Percentiles rank a stretch among this genome's conserved stretches.
Evolutionary conservation across 768 basidiomycete species (phyloP).

Genomic region (Hygrocybe punicea): DNA sequence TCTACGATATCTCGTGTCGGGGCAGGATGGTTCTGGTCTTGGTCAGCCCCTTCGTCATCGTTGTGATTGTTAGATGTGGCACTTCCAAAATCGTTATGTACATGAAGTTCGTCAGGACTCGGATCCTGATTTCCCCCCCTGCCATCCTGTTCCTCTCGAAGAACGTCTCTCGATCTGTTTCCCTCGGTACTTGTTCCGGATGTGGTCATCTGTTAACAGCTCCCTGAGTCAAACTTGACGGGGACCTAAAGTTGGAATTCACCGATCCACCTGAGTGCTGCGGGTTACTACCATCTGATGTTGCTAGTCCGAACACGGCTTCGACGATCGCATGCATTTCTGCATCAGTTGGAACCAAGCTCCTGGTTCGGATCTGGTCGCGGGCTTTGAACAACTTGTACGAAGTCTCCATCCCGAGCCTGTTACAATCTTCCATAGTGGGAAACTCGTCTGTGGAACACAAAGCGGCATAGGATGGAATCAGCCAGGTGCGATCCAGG

Average conservation of each 20-base stretch:
- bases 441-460: constrained; percentile 52
- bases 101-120: background rate
- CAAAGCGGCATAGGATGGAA: constrained; percentile 51
- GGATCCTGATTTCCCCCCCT: background rate
- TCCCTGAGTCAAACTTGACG: background rate
- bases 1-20: background rate
- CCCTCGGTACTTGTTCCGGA: background rate
- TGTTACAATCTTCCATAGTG: constrained; percentile 49
- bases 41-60: background rate
- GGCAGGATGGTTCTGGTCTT: background rate
- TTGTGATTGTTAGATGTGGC: background rate
- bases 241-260: background rate
- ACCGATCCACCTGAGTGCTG: background rate
- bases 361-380: constrained; percentile 40
- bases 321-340: constrained; percentile 1
- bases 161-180: background rate
- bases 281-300: background rate
- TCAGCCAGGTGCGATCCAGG: constrained; percentile 47
- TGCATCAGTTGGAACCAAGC: background rate
- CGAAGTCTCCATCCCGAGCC: constrained; percentile 56
- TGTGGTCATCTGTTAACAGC: background rate
- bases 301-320: constrained; percentile 22
- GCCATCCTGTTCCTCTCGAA: background rate
- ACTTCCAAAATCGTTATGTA: background rate
- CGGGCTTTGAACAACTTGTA: constrained; percentile 53